Base-by-base conservation (phyloP, 495 filamentous ascomycete species). In the Lasiosphaeriaceae sp. region DNA sequence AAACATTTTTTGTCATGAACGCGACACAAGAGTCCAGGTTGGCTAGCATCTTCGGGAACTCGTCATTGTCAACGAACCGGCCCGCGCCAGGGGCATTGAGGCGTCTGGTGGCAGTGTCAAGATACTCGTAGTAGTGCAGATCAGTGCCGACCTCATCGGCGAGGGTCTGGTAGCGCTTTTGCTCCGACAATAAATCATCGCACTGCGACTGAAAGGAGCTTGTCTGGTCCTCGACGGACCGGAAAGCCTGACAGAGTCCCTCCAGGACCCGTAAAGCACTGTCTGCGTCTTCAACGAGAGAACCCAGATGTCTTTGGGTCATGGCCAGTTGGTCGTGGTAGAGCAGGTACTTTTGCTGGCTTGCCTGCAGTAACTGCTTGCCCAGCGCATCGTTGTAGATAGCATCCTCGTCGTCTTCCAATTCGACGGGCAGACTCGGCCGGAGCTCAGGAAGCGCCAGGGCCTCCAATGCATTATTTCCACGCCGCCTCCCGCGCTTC, bases 41-140 rank as follows among this genome's bases (percentile, higher is more conserved):
- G 24, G 80, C 75, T 22, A 97, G 73, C 79, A 97, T 92, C 55
- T 96, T 89, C 11, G 83, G 86, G 65, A 93, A 97, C 53, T 86
- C 87, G 61, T 86, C 83, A 56, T 84, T 86, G 50, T 90, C 86
- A 39, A 93, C 91, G 44, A 90, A 80, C 60, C 85, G 92, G 29
- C 86, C 84, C 20, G 92, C 90, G 14, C 92, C 91, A 9, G 95
- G 94, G 21, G 92, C 92, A 77, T 97, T 96, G 43, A 98, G 83
- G 24, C 88, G 81, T 50, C 90, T 82, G 11, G 92, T 96, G 48
- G 93, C 90, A 49, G 88, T 92, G 56, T 97, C 94, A 20, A 97
- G 80, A 67, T 93, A 95, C 20, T 86, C 83, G 66, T 97, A 99
- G 67, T 96, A 96, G 59, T 90, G 85, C 6, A 96, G 78, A 59